Base-by-base conservation (phyloP, 768 basidiomycete genomes). In the Termitomyces sp. region DNA sequence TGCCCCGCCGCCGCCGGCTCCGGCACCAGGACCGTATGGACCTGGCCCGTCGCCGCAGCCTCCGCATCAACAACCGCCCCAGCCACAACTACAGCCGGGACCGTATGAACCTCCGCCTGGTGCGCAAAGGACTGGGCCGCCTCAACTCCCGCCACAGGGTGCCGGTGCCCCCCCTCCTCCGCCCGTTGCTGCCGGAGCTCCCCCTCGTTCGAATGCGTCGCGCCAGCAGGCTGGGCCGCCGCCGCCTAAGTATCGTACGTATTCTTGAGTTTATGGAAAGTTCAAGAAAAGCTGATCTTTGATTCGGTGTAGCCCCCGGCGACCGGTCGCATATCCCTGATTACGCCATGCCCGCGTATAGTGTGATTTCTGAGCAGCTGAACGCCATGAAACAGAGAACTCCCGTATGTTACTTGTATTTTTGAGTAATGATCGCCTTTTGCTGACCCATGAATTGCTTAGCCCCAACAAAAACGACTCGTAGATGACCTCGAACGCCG, bases 321-420 rank as follows among this genome's bases (percentile, higher is more conserved):
- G 96, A 98, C 69, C 81, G 95, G 27, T 84, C 82, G n/a, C 96
- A 98, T 69, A 97, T 98, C 52, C 89, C 94, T 1, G 84, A 87
- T 9, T 73, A 78, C 45, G 78, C 82, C 21, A 70, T 77, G 56
- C 85, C 88, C 0, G 84, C 90, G 49, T 94, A 79, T 60, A 77
- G 83, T 50, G 76, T 89, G 17, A 75, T 97, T 38, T 77, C 78
- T 21, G 77, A 77, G 45, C 85, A 89, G 56, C 66, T 95, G 62
- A 74, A 76, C 44, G 79, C 80, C 40, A 68, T 92, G 73, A 92
- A 82, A 73, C 88, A 92, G 68, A 82, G 77, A 12, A 82, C 80
- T 7, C 91, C 92, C 12, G 94, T 94, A 60, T 60, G 86, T 81
- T 21, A 38, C 16, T n/a, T 14, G 58, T 49, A 46, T 31, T 49